Conservation (phyloP, 1,139 yeast genomes). For the Pneumocystis murina region DNA sequence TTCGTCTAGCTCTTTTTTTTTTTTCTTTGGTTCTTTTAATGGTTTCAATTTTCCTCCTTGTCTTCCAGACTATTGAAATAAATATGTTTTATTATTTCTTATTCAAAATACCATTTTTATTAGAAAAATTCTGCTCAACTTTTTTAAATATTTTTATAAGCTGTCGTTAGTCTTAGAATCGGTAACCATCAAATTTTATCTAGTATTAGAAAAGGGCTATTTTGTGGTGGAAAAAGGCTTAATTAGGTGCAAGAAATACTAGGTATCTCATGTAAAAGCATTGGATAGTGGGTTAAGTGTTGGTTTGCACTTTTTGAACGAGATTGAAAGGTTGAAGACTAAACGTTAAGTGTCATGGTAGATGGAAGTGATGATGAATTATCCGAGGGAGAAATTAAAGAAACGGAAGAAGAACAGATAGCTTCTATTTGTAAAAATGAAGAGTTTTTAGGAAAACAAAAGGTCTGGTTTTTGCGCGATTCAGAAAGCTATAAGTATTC, state of each 20-base stretch:
- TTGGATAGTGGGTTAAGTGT: background rate
- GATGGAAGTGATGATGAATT: background rate
- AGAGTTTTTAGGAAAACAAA: background rate
- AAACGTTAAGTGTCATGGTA: background rate
- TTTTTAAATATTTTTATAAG: background rate
- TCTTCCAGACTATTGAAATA: conserved; percentile 6
- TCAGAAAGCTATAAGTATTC: background rate
- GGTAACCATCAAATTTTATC: background rate
- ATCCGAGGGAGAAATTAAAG: background rate
- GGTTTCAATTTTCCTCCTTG: conserved; percentile 12
- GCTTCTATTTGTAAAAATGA: background rate
- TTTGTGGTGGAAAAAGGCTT: background rate
- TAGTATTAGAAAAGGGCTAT: background rate
- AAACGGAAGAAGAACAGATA: background rate
- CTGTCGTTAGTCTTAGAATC: background rate
- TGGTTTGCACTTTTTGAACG: background rate
- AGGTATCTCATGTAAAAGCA: background rate
- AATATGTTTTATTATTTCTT: background rate
- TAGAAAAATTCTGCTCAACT: background rate
- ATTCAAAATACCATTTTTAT: background rate
- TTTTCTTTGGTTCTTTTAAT: conserved; percentile 8
- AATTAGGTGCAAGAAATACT: background rate
- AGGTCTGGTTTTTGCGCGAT: background rate
- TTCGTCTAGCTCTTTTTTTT: conserved; percentile 6
- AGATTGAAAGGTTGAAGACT: background rate